Percentiles rank a stretch among this genome's conserved stretches.
Conservation (phyloP, 371 early-diverging fungal species). For the Umbelopsis sp. region DNA sequence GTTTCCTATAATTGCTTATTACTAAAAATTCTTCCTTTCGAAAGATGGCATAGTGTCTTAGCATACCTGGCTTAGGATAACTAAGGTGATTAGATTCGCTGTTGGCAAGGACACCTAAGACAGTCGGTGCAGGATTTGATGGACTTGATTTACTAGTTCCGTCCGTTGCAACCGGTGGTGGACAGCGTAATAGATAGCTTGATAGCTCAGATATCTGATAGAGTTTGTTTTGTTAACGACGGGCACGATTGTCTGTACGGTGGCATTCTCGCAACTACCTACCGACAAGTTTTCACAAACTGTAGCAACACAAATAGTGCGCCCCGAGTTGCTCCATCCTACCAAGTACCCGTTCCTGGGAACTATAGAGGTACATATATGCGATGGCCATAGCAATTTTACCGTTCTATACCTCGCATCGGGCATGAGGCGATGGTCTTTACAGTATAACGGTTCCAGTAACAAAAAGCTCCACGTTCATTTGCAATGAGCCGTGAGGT, state of each 20-base stretch:
- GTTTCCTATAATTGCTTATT: constrained; percentile 20
- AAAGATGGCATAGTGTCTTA: background rate
- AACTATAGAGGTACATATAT: constrained; percentile 37
- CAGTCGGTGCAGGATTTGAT: constrained; percentile 36
- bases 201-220: constrained; percentile 34
- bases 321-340: constrained; percentile 42
- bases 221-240: background rate
- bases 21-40: background rate
- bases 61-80: background rate
- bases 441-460: too few species aligned
- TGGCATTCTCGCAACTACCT: constrained; percentile 23
- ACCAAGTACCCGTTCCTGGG: constrained; percentile 37
- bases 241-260: constrained; percentile 20
- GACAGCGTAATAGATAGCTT: constrained; percentile 32
- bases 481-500: background rate
- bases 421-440: constrained; percentile 3
- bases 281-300: constrained; percentile 17
- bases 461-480: too few species aligned
- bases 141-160: constrained; percentile 41
- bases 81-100: background rate
- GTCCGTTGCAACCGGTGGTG: constrained; percentile 34
- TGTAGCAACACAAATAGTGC: constrained; percentile 44
- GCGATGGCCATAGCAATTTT: constrained; percentile 55
- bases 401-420: constrained; percentile 17
- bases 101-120: constrained; percentile 35